Base-by-base conservation (phyloP, 2,329 filamentous ascomycete genomes). In the Cryoendolithus antarcticus region DNA sequence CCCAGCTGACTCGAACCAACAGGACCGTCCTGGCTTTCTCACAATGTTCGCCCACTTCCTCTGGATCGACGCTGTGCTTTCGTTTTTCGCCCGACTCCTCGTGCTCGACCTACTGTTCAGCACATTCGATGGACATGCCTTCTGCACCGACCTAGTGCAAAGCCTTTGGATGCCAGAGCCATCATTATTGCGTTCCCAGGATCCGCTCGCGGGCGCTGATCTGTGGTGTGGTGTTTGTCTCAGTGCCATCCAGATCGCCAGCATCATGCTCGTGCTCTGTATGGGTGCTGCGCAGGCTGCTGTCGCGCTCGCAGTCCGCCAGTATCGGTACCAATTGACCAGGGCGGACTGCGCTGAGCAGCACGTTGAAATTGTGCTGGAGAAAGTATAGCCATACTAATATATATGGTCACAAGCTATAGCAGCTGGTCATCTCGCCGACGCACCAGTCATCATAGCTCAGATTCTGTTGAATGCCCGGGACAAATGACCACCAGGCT, bases 241-340 rank as follows among this genome's bases (percentile, higher is more conserved):
- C 9, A 34, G 38, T 3, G 34, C 38, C 6, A 34, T 40, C 29
- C 38, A 40, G 7, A 30, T 40, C 24, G 38, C 38, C 11, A 32
- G 34, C 21, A 12, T 40, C 15, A 34, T 34, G 7, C 19, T 40
- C 4, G 12, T 40, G n/a, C 29, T 40, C 21, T 40, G 34, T 27
- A 36, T 34, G 27, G 32, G 38, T 19, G 38, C 38, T 30, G 38
- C 38, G 21, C 38, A 40, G 37, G 38, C 34, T 12, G 37, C 38
- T 6, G 34, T 40, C 7, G 38, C 38, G 6, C 34, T 36, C 9
- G 38, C 38, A 9, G 13, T 40, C n/a, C 29, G 38, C 7, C 35
- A 32, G 2, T 31, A 40, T 12, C 34, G 33, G 10, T 32, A 32
- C 29, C 38, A 40, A 19, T 10, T 36, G 15, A 19, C 15, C 15